Base-by-base conservation (phyloP, 2,329 filamentous ascomycete species). In the Hirsutella minnesotensis region DNA sequence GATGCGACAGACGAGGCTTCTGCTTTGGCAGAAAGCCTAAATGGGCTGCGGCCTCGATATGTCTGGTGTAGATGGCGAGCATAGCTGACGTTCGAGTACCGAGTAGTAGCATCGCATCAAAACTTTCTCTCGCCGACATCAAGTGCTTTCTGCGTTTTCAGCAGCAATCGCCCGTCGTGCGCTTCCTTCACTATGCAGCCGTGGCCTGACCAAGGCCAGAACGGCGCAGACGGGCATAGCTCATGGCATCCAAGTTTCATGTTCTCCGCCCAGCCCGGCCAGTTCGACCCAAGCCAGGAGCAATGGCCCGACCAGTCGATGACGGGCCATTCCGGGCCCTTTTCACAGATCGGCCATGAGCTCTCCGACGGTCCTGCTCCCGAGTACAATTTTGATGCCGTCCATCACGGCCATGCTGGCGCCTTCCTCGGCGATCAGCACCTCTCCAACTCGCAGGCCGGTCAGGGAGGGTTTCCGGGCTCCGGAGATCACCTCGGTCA, bases 251-350 rank as follows among this genome's bases (percentile, higher is more conserved):
- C 54, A 38, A 56, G 53, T 45, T 66, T 60, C 49, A 47, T 48
- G 31, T 65, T 60, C 39, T 42, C 53, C 31, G 48, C 52, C 27
- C 60, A 61, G 41, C 54, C 56, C 43, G 58, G 56, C 27, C 61
- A 65, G 31, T 68, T 62, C 49, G 63, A 66, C 40, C 57, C 59
- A 40, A 54, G 53, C 35, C 63, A 66, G 42, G 44, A 56, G 30
- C 44, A 56, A 30, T 68, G 65, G 65, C 49, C 57, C 20, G 59
- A 59, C 16, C 62, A 63, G 45, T 40, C 55, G 18, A 16, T 35
- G 33, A 35, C 33, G n/a, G 33, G 33, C 33, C 33, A 35, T 13
- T 13, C 33, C 15, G n/a, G 15, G 9, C 46, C 51, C 19, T 64
- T 59, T 46, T 51, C 62, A 9, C 57, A 62, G 34, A 49, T 61